phyloP scores from a whole-genome alignment of 305 asterid genomes.

The Salvia sclarea region DNA sequence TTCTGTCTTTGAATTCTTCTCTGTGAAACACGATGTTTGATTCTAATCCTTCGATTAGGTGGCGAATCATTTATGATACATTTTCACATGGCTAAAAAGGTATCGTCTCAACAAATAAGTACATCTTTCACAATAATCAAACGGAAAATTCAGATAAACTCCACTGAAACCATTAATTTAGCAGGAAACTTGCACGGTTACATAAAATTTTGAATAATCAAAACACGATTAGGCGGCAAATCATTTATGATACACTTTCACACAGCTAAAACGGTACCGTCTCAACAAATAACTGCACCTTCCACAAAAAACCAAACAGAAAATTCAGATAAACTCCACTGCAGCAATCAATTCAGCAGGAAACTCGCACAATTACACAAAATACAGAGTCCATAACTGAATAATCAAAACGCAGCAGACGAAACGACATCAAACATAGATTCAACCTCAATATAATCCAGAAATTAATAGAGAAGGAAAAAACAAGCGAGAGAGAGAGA shows the following conservation, averaged over 20 bases:
- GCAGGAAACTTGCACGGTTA: slow-evolving; percentile 3
- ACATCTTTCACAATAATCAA: background rate
- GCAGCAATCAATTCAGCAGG: background rate
- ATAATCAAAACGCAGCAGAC: background rate
- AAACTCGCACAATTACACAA: background rate
- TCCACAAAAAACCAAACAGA: background rate
- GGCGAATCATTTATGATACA: background rate
- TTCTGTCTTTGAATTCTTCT: background rate
- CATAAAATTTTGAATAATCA: too few species aligned
- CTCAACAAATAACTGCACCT: background rate
- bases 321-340: background rate
- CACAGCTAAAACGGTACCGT: background rate
- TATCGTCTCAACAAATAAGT: background rate
- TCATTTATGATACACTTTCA: background rate
- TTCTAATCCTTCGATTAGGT: background rate
- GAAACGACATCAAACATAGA: background rate
- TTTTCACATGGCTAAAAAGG: background rate
- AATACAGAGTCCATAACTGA: background rate
- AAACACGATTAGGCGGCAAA: background rate
- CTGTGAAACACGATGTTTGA: background rate
- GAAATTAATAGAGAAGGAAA: background rate
- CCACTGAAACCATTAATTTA: background rate
- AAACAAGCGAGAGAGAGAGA: background rate
- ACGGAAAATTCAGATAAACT: background rate
- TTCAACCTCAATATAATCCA: background rate